Conservation (phyloP, 1,284 basidiomycete genomes). For the Malassezia sp. region DNA sequence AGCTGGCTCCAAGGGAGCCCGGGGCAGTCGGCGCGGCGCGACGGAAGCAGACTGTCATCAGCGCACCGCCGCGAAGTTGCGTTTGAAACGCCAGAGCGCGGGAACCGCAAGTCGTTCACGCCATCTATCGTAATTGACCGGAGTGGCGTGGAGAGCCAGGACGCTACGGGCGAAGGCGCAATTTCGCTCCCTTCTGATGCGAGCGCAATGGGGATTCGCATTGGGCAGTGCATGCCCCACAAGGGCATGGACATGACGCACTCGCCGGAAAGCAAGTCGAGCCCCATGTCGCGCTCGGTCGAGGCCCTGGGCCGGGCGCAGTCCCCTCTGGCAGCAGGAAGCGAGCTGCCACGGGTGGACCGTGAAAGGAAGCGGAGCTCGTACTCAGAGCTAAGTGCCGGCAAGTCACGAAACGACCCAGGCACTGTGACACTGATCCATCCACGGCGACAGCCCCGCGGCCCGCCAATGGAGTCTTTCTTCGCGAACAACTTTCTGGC, state of each 20-base stretch:
- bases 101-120: not conserved
- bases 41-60: not conserved
- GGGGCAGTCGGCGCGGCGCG: not conserved
- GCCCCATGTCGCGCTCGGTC: too few species aligned
- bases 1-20: not conserved
- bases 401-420: not conserved
- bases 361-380: not conserved
- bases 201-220: conserved; percentile 12
- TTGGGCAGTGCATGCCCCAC: conserved; percentile 8
- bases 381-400: not conserved
- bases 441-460: conserved; percentile 14
- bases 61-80: not conserved
- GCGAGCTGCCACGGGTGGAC: too few species aligned
- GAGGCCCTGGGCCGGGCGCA: too few species aligned
- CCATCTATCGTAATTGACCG: conserved; percentile 15
- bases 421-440: conserved; percentile 1
- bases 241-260: not conserved
- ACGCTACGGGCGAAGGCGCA: too few species aligned
- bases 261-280: not conserved
- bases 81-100: not conserved
- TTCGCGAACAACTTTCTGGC: conserved; percentile 17
- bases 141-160: not conserved
- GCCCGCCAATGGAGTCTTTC: conserved; percentile 14
- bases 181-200: conserved; percentile 1
- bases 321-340: too few species aligned